Percentiles rank a stretch among this genome's conserved stretches.
phyloP scores from a whole-genome alignment of 1,284 basidiomycete genomes.

The Cryptococcus amylolentus region DNA sequence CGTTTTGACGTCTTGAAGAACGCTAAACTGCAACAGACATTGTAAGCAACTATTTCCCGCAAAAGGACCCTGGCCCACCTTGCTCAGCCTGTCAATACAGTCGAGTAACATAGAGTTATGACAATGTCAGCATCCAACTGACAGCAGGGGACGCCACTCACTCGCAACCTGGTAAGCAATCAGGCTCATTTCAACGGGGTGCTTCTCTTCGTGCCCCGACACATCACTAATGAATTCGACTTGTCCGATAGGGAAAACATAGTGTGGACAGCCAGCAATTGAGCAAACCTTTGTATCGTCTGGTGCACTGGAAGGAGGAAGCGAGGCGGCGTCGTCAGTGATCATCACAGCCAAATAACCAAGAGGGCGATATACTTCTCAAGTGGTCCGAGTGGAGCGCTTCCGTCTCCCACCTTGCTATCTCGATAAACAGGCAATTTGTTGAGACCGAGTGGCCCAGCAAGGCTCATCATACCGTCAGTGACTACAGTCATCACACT shows the following conservation, averaged over 20 bases:
- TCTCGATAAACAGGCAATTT: conserved; percentile 14
- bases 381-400: background rate
- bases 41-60: too few relatives aligned
- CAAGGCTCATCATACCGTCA: conserved; percentile 11
- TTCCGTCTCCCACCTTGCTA: conserved; percentile 6
- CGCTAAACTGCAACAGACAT: conserved; percentile 8
- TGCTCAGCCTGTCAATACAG: conserved; percentile 14
- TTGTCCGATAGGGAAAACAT: conserved; percentile 52
- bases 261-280: conserved; percentile 41
- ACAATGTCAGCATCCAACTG: background rate
- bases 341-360: conserved; percentile 13
- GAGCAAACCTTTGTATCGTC: conserved; percentile 3
- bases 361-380: conserved; percentile 3
- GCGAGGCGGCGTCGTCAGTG: background rate
- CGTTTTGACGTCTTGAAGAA: conserved; percentile 18
- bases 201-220: conserved; percentile 44
- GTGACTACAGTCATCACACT: background rate
- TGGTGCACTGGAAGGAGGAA: background rate
- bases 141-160: conserved; percentile 39
- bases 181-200: conserved; percentile 51
- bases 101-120: conserved; percentile 23
- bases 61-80: conserved; percentile 6
- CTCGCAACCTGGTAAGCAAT: conserved; percentile 50
- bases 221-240: conserved; percentile 49
- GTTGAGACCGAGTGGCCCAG: conserved; percentile 4